Base-by-base conservation (phyloP, 768 basidiomycete species). In the Cystofilobasidium bisporidii region DNA sequence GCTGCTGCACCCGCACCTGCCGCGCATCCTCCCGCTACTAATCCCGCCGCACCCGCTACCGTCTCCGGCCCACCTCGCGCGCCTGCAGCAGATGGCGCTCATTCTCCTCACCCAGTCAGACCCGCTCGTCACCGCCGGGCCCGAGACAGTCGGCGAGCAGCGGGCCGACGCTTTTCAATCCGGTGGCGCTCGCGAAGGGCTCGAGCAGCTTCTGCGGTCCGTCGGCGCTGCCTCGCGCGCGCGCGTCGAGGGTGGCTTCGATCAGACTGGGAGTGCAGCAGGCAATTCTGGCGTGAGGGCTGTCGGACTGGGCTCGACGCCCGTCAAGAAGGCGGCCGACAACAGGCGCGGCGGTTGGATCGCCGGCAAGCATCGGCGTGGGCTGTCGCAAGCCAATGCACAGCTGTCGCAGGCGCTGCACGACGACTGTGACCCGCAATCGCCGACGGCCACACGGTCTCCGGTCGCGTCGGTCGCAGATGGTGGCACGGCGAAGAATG, bases 31-130 rank as follows among this genome's bases (percentile, higher is more conserved):
- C 17, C 57, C 43, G 0, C 63, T 69, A 18, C 55, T 69, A 24
- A 24, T 32, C 18, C 63, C 68, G 3, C 68, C 62, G 2, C 38
- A 36, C 17, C 30, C 40, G 3, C 32, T 61, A 6, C 65, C 58
- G 28, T 24, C 65, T 2, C 61, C 61, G 30, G 50, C 50, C 12
- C 60, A 68, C 22, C 62, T 68, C 56, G 67, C 61, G 2, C 50
- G 61, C 18, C 45, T 68, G 8, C 67, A 68, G 62, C 67, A 68
- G 43, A 63, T 68, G 67, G 41, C 50, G 5, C 67, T 68, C 55
- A 43, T 68, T 18, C 53, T 68, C 17, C 53, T 68, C 26, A 62
- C 67, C 4, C 67, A 68, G 32, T 43, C 67, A 9, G 67, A 68
- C 32, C 67, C 67, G 15, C 50, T 56, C 22, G 62, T 63, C 41